Base-by-base conservation (phyloP, 192 early-diverging fungal species). In the Linnemannia zychae region DNA sequence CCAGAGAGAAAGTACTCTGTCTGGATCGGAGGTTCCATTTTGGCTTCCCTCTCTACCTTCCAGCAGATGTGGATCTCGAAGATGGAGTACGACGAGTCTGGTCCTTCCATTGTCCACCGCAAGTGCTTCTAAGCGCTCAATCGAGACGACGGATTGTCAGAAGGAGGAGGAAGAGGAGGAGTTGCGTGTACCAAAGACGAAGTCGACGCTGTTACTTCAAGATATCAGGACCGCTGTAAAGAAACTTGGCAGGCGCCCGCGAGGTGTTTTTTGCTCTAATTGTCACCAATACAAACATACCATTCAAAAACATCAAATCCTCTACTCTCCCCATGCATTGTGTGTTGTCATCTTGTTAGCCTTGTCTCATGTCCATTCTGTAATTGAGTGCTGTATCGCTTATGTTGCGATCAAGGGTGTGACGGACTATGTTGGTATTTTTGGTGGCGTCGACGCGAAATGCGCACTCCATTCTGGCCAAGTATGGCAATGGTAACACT, bases 1-100 rank as follows among this genome's bases (percentile, higher is more conserved):
- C 97, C 98, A 67, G 98, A 99, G 90, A 94, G 98, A 89, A 99
- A 98, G 92, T 98, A 98, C 95, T 98, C 98, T 77, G 98, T 96
- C 91, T 99, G 98, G 97, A 98, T 99, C 87, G 98, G 98, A 91
- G 98, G 98, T 73, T 98, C 97, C 76, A 98, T 99, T 74, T 91
- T 98, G 44, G 96, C 97, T 74, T 97, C 98, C 50, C 94, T 98
- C 74, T 97, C 97, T 66, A 97, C 97, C 86, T 99, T 98, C 97
- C 97, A 98, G 91, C 94, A 97, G 88, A 96, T 97, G 97, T 99
- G 97, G 97, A 95, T 98, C 89, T 95, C 97, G 52, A 97, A 96
- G 94, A 95, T 97, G 92, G 97, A 99, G 90, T 98, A 98, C 93
- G 96, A 97, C 92, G 98, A 99, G 91, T 94, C 93, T 80, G 98